Percentiles rank a stretch among this genome's conserved stretches.
Evolutionary conservation across 495 filamentous ascomycete species (phyloP).

Genomic region (Parathielavia appendiculata): DNA sequence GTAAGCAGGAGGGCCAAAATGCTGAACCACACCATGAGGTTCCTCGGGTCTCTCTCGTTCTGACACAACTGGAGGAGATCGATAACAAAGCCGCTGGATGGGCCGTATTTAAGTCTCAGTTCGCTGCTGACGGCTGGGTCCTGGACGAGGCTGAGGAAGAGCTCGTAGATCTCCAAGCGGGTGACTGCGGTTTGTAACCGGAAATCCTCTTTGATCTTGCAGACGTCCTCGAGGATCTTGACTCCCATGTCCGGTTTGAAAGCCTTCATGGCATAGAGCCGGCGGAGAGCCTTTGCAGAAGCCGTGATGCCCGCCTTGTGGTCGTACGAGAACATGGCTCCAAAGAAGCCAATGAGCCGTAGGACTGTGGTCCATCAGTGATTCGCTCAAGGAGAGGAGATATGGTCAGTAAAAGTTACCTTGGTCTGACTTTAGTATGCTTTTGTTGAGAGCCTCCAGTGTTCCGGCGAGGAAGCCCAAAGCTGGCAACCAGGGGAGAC

Average conservation of each 20-base stretch:
- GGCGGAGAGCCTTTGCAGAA: slow-evolving; percentile 42
- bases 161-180: slow-evolving; percentile 43
- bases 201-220: slow-evolving; percentile 46
- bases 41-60: slow-evolving; percentile 46
- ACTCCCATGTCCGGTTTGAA: slow-evolving; percentile 42
- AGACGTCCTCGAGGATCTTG: slow-evolving; percentile 40
- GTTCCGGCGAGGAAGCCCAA: slow-evolving; percentile 45
- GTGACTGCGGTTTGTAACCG: slow-evolving; percentile 40
- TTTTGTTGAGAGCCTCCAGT: slow-evolving; percentile 37
- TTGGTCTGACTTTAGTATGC: slow-evolving; percentile 38
- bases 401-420: slow-evolving; percentile 7
- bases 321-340: slow-evolving; percentile 46
- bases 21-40: slow-evolving; percentile 46
- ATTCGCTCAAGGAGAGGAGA: not conserved
- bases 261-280: slow-evolving; percentile 39
- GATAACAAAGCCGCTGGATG: slow-evolving; percentile 36
- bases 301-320: slow-evolving; percentile 47
- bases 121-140: slow-evolving; percentile 35
- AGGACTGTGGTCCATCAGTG: slow-evolving; percentile 21
- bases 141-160: slow-evolving; percentile 40
- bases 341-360: slow-evolving; percentile 44
- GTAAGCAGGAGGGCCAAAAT: slow-evolving; percentile 36
- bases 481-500: slow-evolving; percentile 20
- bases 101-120: slow-evolving; percentile 38
- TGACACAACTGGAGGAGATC: slow-evolving; percentile 41